Evolutionary conservation across 2,329 filamentous ascomycete genomes (phyloP).

Genomic region (Clonostachys rhizophaga): DNA sequence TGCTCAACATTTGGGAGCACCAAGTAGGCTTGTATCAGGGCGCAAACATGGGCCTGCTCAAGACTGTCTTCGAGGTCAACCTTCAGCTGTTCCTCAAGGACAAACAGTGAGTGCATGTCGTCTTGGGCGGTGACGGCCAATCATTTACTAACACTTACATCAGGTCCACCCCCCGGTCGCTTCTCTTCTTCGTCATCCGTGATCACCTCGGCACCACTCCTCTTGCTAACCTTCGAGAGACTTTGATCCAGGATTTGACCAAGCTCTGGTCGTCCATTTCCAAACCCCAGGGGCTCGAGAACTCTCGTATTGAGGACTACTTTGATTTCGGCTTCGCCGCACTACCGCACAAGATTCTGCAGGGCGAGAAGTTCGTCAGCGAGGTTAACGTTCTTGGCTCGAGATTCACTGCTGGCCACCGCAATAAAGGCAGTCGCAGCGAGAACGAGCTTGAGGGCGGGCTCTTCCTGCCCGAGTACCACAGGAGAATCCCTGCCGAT

Average conservation of each 20-base stretch:
- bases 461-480: slow-evolving; percentile 90
- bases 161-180: slow-evolving; percentile 80
- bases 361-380: slow-evolving; percentile 82
- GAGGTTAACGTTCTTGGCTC: slow-evolving; percentile 77
- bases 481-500: slow-evolving; percentile 91
- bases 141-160: neutral
- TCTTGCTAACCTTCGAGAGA: slow-evolving; percentile 83
- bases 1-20: slow-evolving; percentile 99
- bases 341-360: slow-evolving; percentile 92
- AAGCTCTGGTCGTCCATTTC: slow-evolving; percentile 92
- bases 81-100: slow-evolving; percentile 95
- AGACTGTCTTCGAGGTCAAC: slow-evolving; percentile 99
- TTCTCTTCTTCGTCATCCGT: slow-evolving; percentile 97
- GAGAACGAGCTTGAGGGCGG: slow-evolving; percentile 74
- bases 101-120: slow-evolving; percentile 60
- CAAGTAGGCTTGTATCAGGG: slow-evolving; percentile 97
- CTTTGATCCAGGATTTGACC: slow-evolving; percentile 81
- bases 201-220: slow-evolving; percentile 94
- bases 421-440: slow-evolving; percentile 56
- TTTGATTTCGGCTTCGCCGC: slow-evolving; percentile 98
- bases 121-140: slow-evolving; percentile 7
- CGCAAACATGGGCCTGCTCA: slow-evolving; percentile 96
- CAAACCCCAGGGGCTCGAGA: slow-evolving; percentile 84
- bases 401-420: slow-evolving; percentile 79
- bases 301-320: slow-evolving; percentile 89